Conservation (phyloP, 2,329 filamentous ascomycete genomes). For the Magnaporthiopsis poae region DNA sequence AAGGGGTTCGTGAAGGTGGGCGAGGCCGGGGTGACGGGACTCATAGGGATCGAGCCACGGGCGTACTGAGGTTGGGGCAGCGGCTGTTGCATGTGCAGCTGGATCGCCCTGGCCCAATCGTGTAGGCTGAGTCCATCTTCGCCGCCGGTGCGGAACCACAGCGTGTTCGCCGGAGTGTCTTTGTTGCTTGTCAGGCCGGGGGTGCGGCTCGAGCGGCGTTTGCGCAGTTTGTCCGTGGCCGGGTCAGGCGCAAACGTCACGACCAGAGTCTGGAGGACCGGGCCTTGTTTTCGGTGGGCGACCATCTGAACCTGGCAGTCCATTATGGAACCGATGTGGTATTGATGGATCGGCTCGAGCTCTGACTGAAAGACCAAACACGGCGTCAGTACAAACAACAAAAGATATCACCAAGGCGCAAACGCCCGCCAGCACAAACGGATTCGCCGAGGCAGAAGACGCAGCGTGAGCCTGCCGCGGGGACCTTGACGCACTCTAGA, state of each 20-base stretch:
- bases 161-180: constrained; percentile 35
- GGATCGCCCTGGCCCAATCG: constrained; percentile 50
- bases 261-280: constrained; percentile 49
- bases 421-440: not conserved
- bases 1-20: constrained; percentile 47
- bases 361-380: constrained; percentile 33
- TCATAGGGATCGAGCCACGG: constrained; percentile 24
- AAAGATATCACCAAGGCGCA: not conserved
- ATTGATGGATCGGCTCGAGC: constrained; percentile 42
- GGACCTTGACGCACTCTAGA: constrained; percentile 33
- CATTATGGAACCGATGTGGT: constrained; percentile 40
- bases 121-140: constrained; percentile 43
- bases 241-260: constrained; percentile 43
- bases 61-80: constrained; percentile 22
- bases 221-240: constrained; percentile 48
- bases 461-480: no score
- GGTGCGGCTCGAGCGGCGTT: constrained; percentile 54
- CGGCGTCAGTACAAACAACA: not conserved
- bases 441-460: no score
- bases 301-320: constrained; percentile 51
- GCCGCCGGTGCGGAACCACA: constrained; percentile 45
- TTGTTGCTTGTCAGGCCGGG: constrained; percentile 44
- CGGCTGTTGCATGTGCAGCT: constrained; percentile 31
- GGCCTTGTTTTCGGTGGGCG: constrained; percentile 52
- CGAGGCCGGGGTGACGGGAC: constrained; percentile 43